Evolutionary conservation across 2,329 filamentous ascomycete species (phyloP), one percentile per base, ranked within the genome.

Genomic region (Dothiorella sarmentorum): DNA sequence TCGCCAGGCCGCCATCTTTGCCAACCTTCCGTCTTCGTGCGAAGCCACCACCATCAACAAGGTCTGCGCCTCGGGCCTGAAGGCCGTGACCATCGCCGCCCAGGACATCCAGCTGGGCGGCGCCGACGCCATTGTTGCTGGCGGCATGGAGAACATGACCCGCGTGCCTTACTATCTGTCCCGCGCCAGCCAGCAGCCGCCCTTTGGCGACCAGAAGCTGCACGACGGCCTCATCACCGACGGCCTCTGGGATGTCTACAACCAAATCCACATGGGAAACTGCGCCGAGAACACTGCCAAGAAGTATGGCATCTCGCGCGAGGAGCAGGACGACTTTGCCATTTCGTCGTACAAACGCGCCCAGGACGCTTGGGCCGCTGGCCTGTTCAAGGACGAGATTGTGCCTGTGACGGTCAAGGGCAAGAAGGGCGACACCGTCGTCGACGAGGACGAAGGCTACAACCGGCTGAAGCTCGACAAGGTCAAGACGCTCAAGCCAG

Each of bases 81-180:
- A 99, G 75, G 89, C 94, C 1, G 91, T 97, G 4, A 86, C 84
- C 20, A 83, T 97, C 43, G 94, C 93, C 1, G 93, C 93, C 1
- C 91, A 96, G 70, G 94, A 96, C 69, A 96, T 97, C 66, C 90
- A 97, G 75, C 83, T 99, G 10, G 93, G 94, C 4, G 82, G 96
- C 9, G 85, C 91, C 15, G 90, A 96, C 68, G 92, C 89, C 0
- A 89, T 96, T 72, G 82, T 97, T 7, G 94, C 94, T 1, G 94
- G 94, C 62, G 94, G 94, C 56, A 97, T 99, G 89, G 94, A 99
- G 78, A 97, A 90, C 75, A 99, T 99, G 94, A 90, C 90, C 5
- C 84, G 89, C 37, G 91, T 96, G 4, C 94, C 94, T 2, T 95
- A 95, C 75, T 97, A 97, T 71, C 77, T 95, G 27, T 86, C 89